A percentile compares a stretch with the other conserved stretches of the same genome.
These are phyloP conservation scores for Chaetomium tenue DNA, from an alignment of 495 filamentous ascomycete genomes.

Conservation along the genomic window DNA sequence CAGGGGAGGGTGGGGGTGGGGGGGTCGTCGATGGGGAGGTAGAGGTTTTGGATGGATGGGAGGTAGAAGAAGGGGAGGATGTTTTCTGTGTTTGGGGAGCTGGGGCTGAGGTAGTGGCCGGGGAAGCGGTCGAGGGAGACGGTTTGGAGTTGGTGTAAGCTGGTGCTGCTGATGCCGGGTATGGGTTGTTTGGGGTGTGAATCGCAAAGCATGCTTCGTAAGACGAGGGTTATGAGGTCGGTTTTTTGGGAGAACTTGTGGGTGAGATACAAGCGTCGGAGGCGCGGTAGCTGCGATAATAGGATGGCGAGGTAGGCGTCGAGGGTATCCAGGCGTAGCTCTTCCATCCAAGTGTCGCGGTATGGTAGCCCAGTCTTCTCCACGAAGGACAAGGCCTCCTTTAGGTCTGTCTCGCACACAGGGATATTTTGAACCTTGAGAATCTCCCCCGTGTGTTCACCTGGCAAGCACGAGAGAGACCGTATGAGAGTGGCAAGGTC, in stretches of 20 bases:
- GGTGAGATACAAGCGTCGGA: not conserved
- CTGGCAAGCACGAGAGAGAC: not conserved
- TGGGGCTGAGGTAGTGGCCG: not conserved
- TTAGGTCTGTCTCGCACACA: not conserved
- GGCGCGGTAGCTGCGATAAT: not conserved
- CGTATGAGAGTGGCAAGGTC: not conserved
- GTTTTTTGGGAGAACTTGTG: not conserved
- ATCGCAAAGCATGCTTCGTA: not conserved
- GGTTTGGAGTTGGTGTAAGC: not conserved
- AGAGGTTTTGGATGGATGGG: not conserved
- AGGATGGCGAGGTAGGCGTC: conserved; percentile 5
- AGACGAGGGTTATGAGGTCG: not conserved
- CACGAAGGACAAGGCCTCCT: conserved; percentile 1
- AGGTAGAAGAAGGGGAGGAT: not conserved
- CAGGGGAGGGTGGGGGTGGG: not conserved
- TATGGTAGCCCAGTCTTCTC: not conserved
- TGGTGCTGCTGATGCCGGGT: not conserved
- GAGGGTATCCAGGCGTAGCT: not conserved
- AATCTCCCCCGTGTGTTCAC: not conserved
- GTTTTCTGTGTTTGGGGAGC: not conserved
- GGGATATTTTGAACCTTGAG: not conserved
- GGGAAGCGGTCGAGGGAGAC: not conserved
- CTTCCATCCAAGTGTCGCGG: not conserved
- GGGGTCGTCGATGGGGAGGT: not conserved
- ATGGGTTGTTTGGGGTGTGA: not conserved